Percentiles rank a stretch among this genome's conserved stretches.
These are phyloP conservation scores for Neonectria ditissima DNA, from an alignment of 2,329 filamentous ascomycete species.

Conservation along the genomic window DNA sequence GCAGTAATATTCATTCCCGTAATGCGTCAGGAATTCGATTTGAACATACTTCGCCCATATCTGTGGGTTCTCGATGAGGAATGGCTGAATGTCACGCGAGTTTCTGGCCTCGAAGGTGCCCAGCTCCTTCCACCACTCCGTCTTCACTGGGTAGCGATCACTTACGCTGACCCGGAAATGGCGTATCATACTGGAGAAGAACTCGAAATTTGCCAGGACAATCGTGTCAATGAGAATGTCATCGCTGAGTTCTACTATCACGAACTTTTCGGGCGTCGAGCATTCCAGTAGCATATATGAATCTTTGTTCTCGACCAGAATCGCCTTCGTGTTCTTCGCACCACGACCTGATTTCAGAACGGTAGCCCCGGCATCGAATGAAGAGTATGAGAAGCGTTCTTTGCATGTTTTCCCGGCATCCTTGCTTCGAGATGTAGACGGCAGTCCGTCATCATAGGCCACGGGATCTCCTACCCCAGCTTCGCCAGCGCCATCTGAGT, in stretches of 20 bases:
- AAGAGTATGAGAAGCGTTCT: conserved; percentile 96
- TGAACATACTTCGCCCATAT: conserved; percentile 96
- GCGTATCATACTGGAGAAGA: conserved; percentile 97
- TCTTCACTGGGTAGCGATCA: conserved; percentile 92
- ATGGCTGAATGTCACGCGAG: conserved; percentile 92
- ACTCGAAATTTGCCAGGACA: conserved; percentile 98
- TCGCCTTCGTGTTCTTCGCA: conserved; percentile 87
- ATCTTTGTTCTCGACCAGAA: conserved; percentile 97
- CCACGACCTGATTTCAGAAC: conserved; percentile 89
- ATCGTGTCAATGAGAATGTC: conserved; percentile 89
- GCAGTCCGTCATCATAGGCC: conserved; percentile 60
- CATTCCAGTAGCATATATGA: conserved; percentile 98
- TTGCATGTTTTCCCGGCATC: conserved; percentile 98
- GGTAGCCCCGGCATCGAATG: conserved; percentile 95
- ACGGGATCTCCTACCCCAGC: conserved; percentile 53
- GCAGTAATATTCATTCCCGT: conserved; percentile 97
- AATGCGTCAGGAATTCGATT: conserved; percentile 92
- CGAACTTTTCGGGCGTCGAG: conserved; percentile 86
- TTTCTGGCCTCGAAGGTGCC: conserved; percentile 93
- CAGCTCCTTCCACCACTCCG: conserved; percentile 90
- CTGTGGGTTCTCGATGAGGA: conserved; percentile 91
- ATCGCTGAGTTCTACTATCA: conserved; percentile 94
- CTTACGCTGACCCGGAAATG: conserved; percentile 92
- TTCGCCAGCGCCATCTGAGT: conserved; percentile 29
- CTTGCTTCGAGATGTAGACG: conserved; percentile 78